Evolutionary conservation across 371 early-diverging fungal genomes (phyloP), one percentile per base, ranked within the genome.

Genomic region (Phascolomyces articulosus): DNA sequence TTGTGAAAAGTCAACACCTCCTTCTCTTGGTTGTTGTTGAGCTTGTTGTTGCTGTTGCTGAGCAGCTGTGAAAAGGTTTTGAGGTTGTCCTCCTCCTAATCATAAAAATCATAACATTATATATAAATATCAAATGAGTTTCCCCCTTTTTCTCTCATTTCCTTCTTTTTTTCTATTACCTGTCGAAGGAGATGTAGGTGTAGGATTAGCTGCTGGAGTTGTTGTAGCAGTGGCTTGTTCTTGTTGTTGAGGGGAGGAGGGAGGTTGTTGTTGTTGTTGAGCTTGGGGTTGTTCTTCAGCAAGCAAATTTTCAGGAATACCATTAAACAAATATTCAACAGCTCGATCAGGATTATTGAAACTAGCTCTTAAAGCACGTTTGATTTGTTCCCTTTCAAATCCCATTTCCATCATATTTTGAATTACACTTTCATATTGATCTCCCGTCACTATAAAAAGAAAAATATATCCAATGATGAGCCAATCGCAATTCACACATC

Each of bases 321-420:
- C 86, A 59, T 82, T 96, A 74, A 96, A 88, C 62, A 98, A 80
- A 73, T 97, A 98, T 76, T 98, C 98, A 8, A 93, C 96, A 29
- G 98, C 98, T 63, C 98, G 86, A 71, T 96, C 96, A 4, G 98
- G 96, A 73, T 98, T 98, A 78, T 97, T 97, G 77, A 91, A 98
- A 68, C 95, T 95, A 18, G 98, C 97, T 40, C 96, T 88, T 91
- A 98, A 94, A 28, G 98, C 98, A 60, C 80, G 76, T 54, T 88
- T 87, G 65, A 95, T 93, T 70, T 95, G 87, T 15, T 93, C 93
- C 58, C 94, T 88, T 60, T 90, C 87, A 77, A 93, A 98, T 7
- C 98, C 98, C 96, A 98, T 95, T 63, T 97, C 97, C 71, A 96
- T 83, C 88, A 98, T 90, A 71, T 91, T 92, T 54, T 84, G 75